A percentile compares a stretch with the other conserved stretches of the same genome.
phyloP scores from a whole-genome alignment of 208 protist genomes.

The Porcisia deanei region DNA sequence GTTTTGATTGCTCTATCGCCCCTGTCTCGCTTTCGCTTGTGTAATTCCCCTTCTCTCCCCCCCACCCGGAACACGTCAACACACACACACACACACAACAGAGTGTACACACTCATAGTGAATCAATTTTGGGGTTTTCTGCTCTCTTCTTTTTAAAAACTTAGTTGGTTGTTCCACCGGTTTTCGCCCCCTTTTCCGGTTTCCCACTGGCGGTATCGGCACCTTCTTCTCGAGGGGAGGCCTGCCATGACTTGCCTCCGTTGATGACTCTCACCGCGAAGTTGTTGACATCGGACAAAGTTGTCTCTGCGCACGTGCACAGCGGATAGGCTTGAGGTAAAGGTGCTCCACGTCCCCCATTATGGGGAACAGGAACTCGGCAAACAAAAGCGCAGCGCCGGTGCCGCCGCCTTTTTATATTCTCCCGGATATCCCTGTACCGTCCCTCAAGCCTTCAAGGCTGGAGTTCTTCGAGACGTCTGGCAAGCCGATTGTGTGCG shows the following conservation, averaged over 20 bases:
- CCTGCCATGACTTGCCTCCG: background rate
- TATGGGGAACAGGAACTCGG: constrained; percentile 27
- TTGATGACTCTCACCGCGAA: background rate
- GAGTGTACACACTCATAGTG: background rate
- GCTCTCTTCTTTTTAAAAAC: background rate
- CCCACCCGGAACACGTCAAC: background rate
- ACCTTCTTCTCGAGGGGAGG: background rate
- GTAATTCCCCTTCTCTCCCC: background rate
- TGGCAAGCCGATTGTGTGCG: constrained; percentile 38
- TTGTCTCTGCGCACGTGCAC: background rate
- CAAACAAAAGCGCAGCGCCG: background rate
- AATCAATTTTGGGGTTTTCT: background rate
- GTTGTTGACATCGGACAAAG: background rate
- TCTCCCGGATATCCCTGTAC: constrained; percentile 17
- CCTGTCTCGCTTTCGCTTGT: background rate
- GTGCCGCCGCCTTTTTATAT: constrained; percentile 20
- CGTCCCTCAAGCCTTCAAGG: constrained; percentile 28
- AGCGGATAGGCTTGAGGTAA: too few relatives aligned
- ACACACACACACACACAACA: constrained; percentile 1
- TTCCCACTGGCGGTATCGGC: background rate
- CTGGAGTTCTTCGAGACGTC: constrained; percentile 25
- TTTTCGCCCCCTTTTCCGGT: background rate
- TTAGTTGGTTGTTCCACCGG: background rate
- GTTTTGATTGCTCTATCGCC: too few relatives aligned
- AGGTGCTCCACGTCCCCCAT: background rate